A percentile compares a stretch with the other conserved stretches of the same genome.
phyloP scores from a whole-genome alignment of 2,329 filamentous ascomycete genomes.

The Penicillium sp. region DNA sequence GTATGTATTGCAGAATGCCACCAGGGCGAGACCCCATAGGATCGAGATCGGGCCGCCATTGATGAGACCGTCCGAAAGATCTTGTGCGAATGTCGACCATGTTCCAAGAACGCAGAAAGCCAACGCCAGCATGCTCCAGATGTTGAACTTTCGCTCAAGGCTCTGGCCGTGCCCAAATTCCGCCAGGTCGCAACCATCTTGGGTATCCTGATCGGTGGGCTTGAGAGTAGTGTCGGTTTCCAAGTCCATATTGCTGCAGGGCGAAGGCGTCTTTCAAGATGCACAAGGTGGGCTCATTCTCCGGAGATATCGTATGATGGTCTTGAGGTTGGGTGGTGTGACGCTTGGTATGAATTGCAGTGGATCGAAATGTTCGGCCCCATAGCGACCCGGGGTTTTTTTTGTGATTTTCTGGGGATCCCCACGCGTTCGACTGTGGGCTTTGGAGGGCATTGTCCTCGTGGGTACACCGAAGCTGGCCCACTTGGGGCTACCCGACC shows the following conservation, averaged over 20 bases:
- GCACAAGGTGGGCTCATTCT: conserved; percentile 11
- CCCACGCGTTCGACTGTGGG: conserved; percentile 16
- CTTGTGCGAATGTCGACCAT: conserved; percentile 59
- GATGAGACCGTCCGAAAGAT: conserved; percentile 50
- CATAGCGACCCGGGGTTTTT: conserved; percentile 11
- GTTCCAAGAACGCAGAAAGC: conserved; percentile 58
- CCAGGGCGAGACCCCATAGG: conserved; percentile 55
- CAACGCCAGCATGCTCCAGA: conserved; percentile 58
- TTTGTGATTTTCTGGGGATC: conserved; percentile 15
- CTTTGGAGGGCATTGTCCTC: neutral
- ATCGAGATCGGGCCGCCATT: conserved; percentile 56
- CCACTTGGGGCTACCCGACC: conserved; percentile 8
- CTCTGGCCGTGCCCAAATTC: conserved; percentile 44
- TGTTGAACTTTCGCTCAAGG: conserved; percentile 50
- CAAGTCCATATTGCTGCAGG: conserved; percentile 13
- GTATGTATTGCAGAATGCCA: conserved; percentile 53
- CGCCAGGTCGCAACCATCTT: conserved; percentile 43
- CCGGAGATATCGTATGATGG: neutral
- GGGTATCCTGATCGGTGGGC: conserved; percentile 29
- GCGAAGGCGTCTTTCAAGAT: neutral
- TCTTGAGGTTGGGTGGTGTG: neutral
- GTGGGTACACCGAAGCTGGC: conserved; percentile 13
- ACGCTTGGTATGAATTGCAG: conserved; percentile 1
- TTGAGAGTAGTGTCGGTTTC: conserved; percentile 15
- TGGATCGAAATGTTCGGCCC: neutral